Base-by-base conservation (phyloP, 129 eudicot species). In the Artemisia annua region DNA sequence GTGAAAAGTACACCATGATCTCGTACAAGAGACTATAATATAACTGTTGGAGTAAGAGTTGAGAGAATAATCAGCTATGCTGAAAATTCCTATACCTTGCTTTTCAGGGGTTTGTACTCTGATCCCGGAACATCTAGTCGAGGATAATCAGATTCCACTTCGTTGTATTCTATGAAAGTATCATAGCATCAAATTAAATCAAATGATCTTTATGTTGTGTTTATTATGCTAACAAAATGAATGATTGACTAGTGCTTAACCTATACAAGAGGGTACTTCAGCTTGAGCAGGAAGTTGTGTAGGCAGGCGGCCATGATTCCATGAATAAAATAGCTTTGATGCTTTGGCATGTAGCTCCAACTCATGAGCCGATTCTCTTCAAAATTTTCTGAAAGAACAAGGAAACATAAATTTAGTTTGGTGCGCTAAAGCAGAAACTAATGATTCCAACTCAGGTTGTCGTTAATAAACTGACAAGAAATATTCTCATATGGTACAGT, bases 201-300 rank as follows among this genome's bases (percentile, higher is more conserved):
- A 14, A 57, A 48, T 48, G 52, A 44, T 30, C 16, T 56, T 58
- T 35, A 28, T 57, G 39, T 28, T 43, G 73, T 55, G 60, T 48
- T 44, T 24, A 57, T 56, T 48, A 67, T 26, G 52, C 32, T 26
- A 22, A 30, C 22, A 19, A 65, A 13, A 75, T 64, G 14, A 52
- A 44, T 62, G n/a, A 66, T 1, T 54, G 58, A 22, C 48, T 44
- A 39, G 76, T 65, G 74, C 35, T 79, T 75, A 61, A 94, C 98
- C 97, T 85, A 68, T n/a, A n/a, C 88, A 90, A 70, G 96, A 87
- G 70, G 98, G 98, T 56, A 83, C 82, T 71, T 83, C 92, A 66
- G 95, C 98, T 80, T 92, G 80, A 68, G 83, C 74, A 18, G 98
- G 98, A 82, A 94, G 92, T 80, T 90, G 96, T 64, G 71, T 79